phyloP scores from a whole-genome alignment of 2,329 filamentous ascomycete genomes.

The Metarhizium humberi region DNA sequence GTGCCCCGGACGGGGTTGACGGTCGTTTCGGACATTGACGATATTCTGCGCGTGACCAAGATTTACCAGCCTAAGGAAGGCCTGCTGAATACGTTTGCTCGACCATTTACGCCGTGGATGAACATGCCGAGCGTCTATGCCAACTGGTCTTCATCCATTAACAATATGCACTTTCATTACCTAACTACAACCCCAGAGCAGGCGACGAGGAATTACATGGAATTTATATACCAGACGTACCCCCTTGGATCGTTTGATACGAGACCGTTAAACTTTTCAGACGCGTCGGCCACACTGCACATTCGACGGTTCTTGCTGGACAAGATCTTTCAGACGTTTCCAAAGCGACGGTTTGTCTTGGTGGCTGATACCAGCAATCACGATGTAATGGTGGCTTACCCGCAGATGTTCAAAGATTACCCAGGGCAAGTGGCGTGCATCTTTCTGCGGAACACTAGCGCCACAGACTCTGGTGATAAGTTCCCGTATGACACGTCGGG shows the following conservation, averaged over 20 bases:
- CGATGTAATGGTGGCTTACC: slow-evolving; percentile 63
- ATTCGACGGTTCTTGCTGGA: slow-evolving; percentile 62
- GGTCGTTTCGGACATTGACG: slow-evolving; percentile 69
- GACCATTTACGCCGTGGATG: slow-evolving; percentile 61
- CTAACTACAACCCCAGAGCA: slow-evolving; percentile 75
- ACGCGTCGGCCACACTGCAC: slow-evolving; percentile 59
- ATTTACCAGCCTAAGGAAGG: slow-evolving; percentile 70
- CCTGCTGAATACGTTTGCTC: slow-evolving; percentile 66
- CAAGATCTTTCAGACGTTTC: slow-evolving; percentile 67
- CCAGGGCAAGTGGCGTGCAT: slow-evolving; percentile 70
- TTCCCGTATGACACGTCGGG: slow-evolving; percentile 70
- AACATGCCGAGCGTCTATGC: slow-evolving; percentile 74
- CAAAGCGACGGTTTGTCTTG: slow-evolving; percentile 64
- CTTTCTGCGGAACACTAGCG: slow-evolving; percentile 63
- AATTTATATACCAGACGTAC: slow-evolving; percentile 70
- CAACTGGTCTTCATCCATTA: slow-evolving; percentile 60
- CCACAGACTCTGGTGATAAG: slow-evolving; percentile 55
- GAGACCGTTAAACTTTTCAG: slow-evolving; percentile 70
- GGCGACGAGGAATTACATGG: slow-evolving; percentile 68
- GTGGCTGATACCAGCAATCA: slow-evolving; percentile 69
- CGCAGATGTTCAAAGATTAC: slow-evolving; percentile 52
- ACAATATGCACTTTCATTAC: slow-evolving; percentile 71
- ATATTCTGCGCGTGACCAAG: slow-evolving; percentile 71
- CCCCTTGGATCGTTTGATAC: slow-evolving; percentile 71
- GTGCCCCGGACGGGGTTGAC: slow-evolving; percentile 63